These are phyloP conservation scores for Quercus phellos DNA, from an alignment of 331 rosid species.

Conservation along the genomic window DNA sequence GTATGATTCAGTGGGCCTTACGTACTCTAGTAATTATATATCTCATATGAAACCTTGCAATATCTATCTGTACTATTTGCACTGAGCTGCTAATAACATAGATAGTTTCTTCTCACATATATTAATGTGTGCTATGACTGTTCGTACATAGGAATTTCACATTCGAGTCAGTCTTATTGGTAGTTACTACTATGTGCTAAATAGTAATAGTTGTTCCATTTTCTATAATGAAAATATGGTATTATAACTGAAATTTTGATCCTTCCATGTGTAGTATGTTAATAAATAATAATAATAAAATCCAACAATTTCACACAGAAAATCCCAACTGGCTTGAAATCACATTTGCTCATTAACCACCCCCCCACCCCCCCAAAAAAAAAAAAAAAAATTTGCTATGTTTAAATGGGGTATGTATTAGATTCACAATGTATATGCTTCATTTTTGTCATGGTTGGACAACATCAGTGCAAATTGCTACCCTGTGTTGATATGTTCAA, in stretches of 20 bases:
- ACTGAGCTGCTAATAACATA: neutral
- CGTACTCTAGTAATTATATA: neutral
- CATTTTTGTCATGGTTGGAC: neutral
- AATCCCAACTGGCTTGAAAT: neutral
- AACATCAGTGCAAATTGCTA: neutral
- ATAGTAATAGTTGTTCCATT: neutral
- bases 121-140: neutral
- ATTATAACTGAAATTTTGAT: conserved; percentile 2
- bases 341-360: neutral
- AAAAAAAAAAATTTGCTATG: neutral
- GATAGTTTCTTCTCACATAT: neutral
- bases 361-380: too few species aligned
- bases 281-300: neutral
- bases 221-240: neutral
- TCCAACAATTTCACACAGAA: neutral
- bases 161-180: conserved; percentile 1
- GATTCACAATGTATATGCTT: neutral
- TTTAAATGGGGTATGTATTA: neutral
- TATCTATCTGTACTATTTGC: neutral
- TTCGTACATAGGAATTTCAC: neutral
- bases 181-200: neutral
- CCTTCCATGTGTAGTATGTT: neutral
- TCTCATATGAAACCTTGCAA: neutral
- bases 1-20: neutral
- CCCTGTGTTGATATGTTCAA: neutral